phyloP scores from a whole-genome alignment of 352 stramenopile species.

The Hyaloperonospora arabidopsidis region DNA sequence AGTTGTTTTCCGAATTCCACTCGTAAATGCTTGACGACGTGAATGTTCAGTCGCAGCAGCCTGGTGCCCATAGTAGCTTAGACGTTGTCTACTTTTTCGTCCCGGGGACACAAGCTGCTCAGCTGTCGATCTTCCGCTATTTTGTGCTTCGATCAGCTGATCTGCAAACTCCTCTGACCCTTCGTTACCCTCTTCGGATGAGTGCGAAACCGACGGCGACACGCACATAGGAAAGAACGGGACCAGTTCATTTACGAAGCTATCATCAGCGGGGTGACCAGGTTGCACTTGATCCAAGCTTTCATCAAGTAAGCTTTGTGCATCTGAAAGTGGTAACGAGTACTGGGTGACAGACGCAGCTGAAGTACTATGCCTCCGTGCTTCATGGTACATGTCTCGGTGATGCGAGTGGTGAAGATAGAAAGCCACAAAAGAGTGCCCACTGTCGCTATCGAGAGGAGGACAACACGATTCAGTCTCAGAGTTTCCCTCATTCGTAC shows the following conservation, averaged over 20 bases:
- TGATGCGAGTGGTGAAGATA: conserved; percentile 17
- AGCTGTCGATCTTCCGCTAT: conserved; percentile 29
- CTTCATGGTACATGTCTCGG: conserved; percentile 23
- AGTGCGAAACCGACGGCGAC: conserved; percentile 1
- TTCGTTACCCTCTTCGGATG: conserved; percentile 17
- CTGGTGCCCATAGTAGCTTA: conserved; percentile 5
- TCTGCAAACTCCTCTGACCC: conserved; percentile 29
- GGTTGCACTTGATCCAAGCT: conserved; percentile 24
- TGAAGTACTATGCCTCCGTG: conserved; percentile 23
- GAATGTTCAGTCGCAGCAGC: conserved; percentile 1
- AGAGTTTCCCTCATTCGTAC: conserved; percentile 8
- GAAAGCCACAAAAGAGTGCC: conserved; percentile 3
- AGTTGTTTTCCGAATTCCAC: background rate
- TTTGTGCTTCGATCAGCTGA: conserved; percentile 28
- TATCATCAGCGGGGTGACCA: conserved; percentile 25
- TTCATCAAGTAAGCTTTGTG: conserved; percentile 52
- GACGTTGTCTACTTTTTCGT: conserved; percentile 14
- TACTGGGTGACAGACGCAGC: conserved; percentile 38
- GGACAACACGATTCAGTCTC: conserved; percentile 1
- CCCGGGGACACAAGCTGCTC: conserved; percentile 11
- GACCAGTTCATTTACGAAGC: conserved; percentile 51
- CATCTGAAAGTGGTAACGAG: conserved; percentile 51
- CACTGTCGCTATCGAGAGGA: conserved; percentile 4
- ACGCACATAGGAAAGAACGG: conserved; percentile 43
- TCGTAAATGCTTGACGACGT: conserved; percentile 5